Base-by-base conservation (phyloP, 2,329 filamentous ascomycete genomes). In the Geosmithia flava region DNA sequence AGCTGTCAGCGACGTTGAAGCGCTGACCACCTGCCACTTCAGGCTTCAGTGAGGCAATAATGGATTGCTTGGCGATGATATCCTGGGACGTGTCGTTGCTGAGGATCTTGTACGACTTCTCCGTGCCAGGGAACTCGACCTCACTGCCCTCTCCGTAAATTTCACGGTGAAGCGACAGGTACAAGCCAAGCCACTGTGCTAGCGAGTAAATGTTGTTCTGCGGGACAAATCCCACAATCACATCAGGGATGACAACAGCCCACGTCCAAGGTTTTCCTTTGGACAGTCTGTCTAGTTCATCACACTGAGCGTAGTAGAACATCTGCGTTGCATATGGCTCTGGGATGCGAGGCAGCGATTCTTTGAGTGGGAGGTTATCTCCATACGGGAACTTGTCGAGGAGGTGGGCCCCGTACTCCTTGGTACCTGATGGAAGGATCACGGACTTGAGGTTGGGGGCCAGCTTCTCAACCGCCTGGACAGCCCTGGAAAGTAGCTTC, bases 231-330 rank as follows among this genome's bases (percentile, higher is more conserved):
- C 68, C 68, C 49, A 61, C 54, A 50, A 72, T 69, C 33, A 64
- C 56, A 50, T 71, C 68, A 0, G 69, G 68, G 7, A 66, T 64
- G 16, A 70, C 60, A 49, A 70, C 67, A 51, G 62, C 66, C 62
- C 66, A 71, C 13, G 59, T 63, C 68, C 68, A 71, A 0, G 50
- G 20, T 55, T 70, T 69, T 2, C 62, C 64, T 47, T 60, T 53
- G 11, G 60, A 56, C 43, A 64, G 54, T 33, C 58, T 50, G 23
- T 58, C 56, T 19, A 71, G 55, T 46, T 66, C 55, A 51, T 71
- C 69, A 19, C 63, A 61, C 55, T 71, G 67, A n/a, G 54, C 59
- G 53, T 71, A 71, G 56, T 72, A 71, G 57, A 71, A 71, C 51
- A 71, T 65, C 50, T 68, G 60, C 11, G 64, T 63, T 1, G 64